Conservation (phyloP, 1,139 yeast genomes). For the Yamadazyma membranifaciens region DNA sequence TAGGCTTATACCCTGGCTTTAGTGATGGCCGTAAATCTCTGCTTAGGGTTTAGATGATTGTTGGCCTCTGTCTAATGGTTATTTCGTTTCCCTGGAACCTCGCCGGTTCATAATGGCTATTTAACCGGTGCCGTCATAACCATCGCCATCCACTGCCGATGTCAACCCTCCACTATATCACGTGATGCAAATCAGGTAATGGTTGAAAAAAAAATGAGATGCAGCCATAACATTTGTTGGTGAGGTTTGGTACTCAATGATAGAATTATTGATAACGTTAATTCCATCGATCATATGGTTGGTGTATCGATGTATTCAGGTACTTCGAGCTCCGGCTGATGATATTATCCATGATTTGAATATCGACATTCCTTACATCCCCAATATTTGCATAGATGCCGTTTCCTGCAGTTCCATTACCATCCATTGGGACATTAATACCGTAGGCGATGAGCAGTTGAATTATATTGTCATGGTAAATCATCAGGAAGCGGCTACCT, state of each 20-base stretch:
- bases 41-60: no score
- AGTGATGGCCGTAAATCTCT: no score
- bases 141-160: no score
- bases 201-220: no score
- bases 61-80: no score
- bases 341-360: slow-evolving; percentile 33
- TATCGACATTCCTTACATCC: slow-evolving; percentile 43
- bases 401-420: slow-evolving; percentile 29
- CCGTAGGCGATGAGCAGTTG: slow-evolving; percentile 31
- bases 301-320: slow-evolving; percentile 36
- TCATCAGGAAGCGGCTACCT: slow-evolving; percentile 37
- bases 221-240: background rate
- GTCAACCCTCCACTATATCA: no score
- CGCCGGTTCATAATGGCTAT: no score
- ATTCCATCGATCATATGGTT: slow-evolving; percentile 45
- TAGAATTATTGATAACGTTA: slow-evolving; percentile 41
- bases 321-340: slow-evolving; percentile 38
- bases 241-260: slow-evolving; percentile 21
- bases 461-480: slow-evolving; percentile 38
- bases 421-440: slow-evolving; percentile 45
- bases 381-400: slow-evolving; percentile 40
- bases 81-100: no score
- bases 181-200: no score
- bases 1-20: no score
- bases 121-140: no score